Conservation (phyloP, 768 basidiomycete genomes). For the Serendipita sp. region DNA sequence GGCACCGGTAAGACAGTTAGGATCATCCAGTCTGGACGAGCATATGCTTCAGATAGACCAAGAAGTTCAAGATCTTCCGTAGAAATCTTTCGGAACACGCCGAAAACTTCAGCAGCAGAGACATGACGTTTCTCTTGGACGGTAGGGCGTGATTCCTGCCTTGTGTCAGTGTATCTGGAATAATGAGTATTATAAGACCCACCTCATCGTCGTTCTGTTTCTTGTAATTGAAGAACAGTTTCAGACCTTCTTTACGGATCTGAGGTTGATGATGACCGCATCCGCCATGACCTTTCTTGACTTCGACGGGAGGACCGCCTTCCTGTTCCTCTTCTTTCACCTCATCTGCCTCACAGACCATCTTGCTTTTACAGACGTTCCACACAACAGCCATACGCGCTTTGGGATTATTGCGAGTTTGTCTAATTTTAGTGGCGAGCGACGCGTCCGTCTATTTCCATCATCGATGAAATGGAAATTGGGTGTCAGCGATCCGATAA, state of each 20-base stretch:
- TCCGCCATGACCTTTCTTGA: conserved; percentile 88
- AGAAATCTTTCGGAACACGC: conserved; percentile 90
- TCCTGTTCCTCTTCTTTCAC: conserved; percentile 72
- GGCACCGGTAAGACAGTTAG: conserved; percentile 94
- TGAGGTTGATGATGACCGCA: conserved; percentile 86
- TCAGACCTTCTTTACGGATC: conserved; percentile 86
- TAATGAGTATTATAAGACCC: neutral
- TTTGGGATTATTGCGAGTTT: conserved; percentile 68
- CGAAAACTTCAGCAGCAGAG: conserved; percentile 78
- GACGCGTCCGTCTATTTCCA: conserved; percentile 58
- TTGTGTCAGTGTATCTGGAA: neutral
- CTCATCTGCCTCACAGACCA: conserved; percentile 76
- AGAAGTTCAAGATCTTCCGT: conserved; percentile 75
- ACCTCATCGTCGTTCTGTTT: conserved; percentile 84
- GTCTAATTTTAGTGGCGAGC: conserved; percentile 77
- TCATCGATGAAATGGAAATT: conserved; percentile 31
- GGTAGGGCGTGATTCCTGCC: conserved; percentile 59
- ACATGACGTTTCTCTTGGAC: conserved; percentile 74
- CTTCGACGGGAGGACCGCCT: conserved; percentile 44
- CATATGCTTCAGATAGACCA: conserved; percentile 89
- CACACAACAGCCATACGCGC: conserved; percentile 75
- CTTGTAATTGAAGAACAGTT: conserved; percentile 90
- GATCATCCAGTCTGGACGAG: conserved; percentile 99
- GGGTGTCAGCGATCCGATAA: conserved; percentile 38
- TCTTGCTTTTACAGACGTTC: conserved; percentile 77